phyloP scores from a whole-genome alignment of 371 early-diverging fungal species.

The Saksenaea vasiformis region DNA sequence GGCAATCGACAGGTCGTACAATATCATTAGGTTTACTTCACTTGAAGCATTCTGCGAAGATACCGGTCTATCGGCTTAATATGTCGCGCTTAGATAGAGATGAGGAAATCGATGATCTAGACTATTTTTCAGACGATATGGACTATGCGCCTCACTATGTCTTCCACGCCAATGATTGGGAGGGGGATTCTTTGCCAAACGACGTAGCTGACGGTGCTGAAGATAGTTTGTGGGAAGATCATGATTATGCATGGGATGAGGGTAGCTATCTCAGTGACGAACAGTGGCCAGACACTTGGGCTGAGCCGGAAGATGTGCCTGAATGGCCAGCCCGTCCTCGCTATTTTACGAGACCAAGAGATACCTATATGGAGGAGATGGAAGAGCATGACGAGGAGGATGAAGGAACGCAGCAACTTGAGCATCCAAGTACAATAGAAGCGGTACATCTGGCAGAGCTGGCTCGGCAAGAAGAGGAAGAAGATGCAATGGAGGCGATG shows the following conservation, averaged over 20 bases:
- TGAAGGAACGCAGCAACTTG: neutral
- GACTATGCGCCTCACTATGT: conserved; percentile 7
- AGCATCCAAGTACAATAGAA: neutral
- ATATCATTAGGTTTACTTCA: conserved; percentile 20
- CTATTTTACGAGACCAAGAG: too few species aligned
- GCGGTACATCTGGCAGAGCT: neutral
- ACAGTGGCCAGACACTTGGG: neutral
- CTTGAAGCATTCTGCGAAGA: conserved; percentile 33
- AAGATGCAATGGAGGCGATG: neutral
- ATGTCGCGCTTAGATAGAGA: conserved; percentile 5
- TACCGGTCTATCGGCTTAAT: conserved; percentile 33
- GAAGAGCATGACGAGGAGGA: neutral
- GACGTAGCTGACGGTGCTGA: neutral
- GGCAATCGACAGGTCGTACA: conserved; percentile 20
- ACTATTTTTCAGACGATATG: conserved; percentile 16
- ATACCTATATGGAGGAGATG: neutral
- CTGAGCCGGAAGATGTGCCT: conserved; percentile 1
- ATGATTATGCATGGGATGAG: conserved; percentile 1
- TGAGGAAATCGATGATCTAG: conserved; percentile 5
- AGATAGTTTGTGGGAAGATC: conserved; percentile 9
- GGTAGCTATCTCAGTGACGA: neutral
- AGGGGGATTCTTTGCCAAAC: neutral
- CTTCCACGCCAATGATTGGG: neutral
- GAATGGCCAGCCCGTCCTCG: neutral
- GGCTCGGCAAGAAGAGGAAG: neutral